Evolutionary conservation across 2,329 filamentous ascomycete genomes (phyloP).

Genomic region (Xenosphaeropsis pyriputrescens): DNA sequence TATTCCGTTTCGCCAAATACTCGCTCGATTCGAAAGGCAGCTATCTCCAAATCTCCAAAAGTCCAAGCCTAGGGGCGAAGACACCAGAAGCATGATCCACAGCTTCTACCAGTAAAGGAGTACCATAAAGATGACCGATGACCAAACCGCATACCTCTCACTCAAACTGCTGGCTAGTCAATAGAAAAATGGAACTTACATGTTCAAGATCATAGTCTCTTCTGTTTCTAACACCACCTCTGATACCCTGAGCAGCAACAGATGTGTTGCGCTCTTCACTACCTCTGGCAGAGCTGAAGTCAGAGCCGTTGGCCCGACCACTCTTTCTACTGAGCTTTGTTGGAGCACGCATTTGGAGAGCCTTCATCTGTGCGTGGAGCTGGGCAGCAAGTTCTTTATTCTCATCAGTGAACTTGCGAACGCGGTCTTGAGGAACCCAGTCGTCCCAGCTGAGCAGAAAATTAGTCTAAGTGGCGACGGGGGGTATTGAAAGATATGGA

Average conservation of each 20-base stretch:
- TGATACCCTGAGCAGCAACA: constrained; percentile 41
- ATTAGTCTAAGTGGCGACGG: too few relatives aligned
- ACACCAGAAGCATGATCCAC: too few relatives aligned
- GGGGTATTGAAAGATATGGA: too few relatives aligned
- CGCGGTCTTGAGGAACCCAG: constrained; percentile 87
- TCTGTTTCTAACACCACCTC: constrained; percentile 60
- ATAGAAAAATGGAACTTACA: constrained; percentile 34
- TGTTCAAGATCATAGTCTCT: constrained; percentile 74
- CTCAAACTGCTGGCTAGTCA: not conserved
- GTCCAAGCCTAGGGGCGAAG: too few relatives aligned
- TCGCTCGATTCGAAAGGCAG: too few relatives aligned
- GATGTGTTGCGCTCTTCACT: constrained; percentile 64
- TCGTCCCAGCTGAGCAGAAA: constrained; percentile 59
- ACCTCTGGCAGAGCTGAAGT: constrained; percentile 50
- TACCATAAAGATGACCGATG: too few relatives aligned
- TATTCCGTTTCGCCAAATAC: too few relatives aligned
- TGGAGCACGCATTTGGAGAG: constrained; percentile 19
- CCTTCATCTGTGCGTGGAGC: constrained; percentile 50
- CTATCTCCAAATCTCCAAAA: too few relatives aligned
- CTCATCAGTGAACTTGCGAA: constrained; percentile 88
- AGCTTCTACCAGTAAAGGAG: too few relatives aligned
- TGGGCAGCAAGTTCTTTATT: constrained; percentile 79
- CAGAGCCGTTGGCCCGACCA: constrained; percentile 32
- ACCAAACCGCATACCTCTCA: too few relatives aligned
- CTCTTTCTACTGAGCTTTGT: constrained; percentile 36